phyloP scores from a whole-genome alignment of 345 rosid species.

The Streptanthus diversifolius region DNA sequence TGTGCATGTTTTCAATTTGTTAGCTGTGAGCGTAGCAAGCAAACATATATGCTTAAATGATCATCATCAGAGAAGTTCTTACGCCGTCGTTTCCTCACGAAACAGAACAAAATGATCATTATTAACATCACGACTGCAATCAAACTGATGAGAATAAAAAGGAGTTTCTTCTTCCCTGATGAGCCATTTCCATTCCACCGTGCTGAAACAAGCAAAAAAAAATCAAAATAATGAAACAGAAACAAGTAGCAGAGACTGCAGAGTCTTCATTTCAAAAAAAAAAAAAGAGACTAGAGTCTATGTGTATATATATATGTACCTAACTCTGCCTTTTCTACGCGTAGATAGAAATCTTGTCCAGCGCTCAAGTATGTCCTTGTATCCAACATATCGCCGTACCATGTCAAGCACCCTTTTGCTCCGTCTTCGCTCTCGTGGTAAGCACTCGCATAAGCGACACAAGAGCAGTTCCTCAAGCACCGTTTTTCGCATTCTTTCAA shows the following conservation, averaged over 20 bases:
- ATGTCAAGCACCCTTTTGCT: slow-evolving; percentile 47
- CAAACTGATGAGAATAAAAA: slow-evolving; percentile 23
- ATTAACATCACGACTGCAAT: slow-evolving; percentile 15
- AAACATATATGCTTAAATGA: not conserved
- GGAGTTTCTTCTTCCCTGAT: slow-evolving; percentile 28
- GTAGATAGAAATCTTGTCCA: slow-evolving; percentile 53
- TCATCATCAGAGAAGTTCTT: not conserved
- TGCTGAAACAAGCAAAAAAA: slow-evolving; percentile 26
- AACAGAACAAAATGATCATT: slow-evolving; percentile 2
- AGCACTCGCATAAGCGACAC: slow-evolving; percentile 54
- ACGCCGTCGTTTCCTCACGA: slow-evolving; percentile 39
- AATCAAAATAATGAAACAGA: not conserved
- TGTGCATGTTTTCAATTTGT: not conserved
- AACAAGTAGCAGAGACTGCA: not conserved
- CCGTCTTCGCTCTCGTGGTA: slow-evolving; percentile 39
- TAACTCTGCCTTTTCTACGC: slow-evolving; percentile 44
- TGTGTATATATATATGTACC: slow-evolving; percentile 34
- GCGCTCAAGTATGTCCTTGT: slow-evolving; percentile 32
- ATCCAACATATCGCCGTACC: slow-evolving; percentile 50
- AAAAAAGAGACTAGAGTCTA: too few relatives aligned
- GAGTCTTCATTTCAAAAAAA: too few relatives aligned
- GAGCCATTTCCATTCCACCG: slow-evolving; percentile 27
- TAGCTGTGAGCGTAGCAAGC: slow-evolving; percentile 3
- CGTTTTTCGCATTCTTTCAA: slow-evolving; percentile 36
- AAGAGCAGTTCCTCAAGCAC: slow-evolving; percentile 53